phyloP scores from a whole-genome alignment of 2,329 filamentous ascomycete genomes.

The Sporothrix sp. region DNA sequence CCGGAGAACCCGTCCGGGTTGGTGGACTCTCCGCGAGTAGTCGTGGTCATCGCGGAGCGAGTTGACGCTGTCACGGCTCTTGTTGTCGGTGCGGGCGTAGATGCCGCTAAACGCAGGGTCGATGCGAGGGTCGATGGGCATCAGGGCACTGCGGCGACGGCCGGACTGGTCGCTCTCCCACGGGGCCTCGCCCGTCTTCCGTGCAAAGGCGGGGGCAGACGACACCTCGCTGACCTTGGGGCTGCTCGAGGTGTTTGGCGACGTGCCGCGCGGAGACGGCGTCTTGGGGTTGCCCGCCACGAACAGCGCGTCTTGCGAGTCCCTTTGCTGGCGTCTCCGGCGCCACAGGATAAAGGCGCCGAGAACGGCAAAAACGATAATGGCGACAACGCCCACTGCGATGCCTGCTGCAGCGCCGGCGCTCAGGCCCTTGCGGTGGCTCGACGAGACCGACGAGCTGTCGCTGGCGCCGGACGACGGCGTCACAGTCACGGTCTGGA shows the following conservation, averaged over 20 bases:
- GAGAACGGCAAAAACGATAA: slow-evolving; percentile 25
- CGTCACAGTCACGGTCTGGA: slow-evolving; percentile 47
- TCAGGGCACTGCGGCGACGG: slow-evolving; percentile 40
- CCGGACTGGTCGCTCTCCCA: slow-evolving; percentile 31
- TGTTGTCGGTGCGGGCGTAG: slow-evolving; percentile 43
- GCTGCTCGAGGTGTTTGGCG: slow-evolving; percentile 37
- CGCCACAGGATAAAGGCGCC: slow-evolving; percentile 29
- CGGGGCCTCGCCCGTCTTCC: slow-evolving; percentile 8
- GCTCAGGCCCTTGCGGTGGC: slow-evolving; percentile 25
- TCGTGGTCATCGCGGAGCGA: slow-evolving; percentile 56
- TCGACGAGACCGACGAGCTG: slow-evolving; percentile 11
- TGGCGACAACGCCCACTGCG: slow-evolving; percentile 36
- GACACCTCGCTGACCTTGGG: slow-evolving; percentile 32
- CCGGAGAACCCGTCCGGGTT: slow-evolving; percentile 44
- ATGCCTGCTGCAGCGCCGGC: slow-evolving; percentile 44
- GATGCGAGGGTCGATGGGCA: slow-evolving; percentile 54
- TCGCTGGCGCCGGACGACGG: slow-evolving; percentile 20
- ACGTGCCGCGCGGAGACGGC: slow-evolving; percentile 40
- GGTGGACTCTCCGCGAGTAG: slow-evolving; percentile 51
- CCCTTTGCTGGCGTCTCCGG: slow-evolving; percentile 31
- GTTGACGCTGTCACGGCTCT: slow-evolving; percentile 53
- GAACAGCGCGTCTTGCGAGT: slow-evolving; percentile 33
- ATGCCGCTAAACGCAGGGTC: slow-evolving; percentile 50
- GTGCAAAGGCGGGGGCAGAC: slow-evolving; percentile 11
- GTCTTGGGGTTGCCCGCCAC: slow-evolving; percentile 23